Base-by-base conservation (phyloP, 1,284 basidiomycete genomes). In the Apiotrichum gracile region DNA sequence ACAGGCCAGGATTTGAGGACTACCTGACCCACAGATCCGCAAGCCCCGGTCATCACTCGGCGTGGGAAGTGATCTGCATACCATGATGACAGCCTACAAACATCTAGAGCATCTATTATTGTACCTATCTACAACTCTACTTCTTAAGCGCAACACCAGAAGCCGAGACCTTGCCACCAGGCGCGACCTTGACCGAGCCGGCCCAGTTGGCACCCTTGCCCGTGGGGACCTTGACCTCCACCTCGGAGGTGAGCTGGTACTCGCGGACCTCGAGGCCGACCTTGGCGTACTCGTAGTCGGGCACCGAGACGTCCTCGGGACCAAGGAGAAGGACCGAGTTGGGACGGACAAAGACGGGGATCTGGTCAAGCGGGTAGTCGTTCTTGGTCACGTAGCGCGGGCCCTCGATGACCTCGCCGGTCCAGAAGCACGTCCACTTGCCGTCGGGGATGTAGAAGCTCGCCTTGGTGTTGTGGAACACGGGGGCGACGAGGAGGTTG, bases 361-460 rank as follows among this genome's bases (percentile, higher is more conserved):
- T 79, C 25, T 42, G 40, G 49, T 66, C 61, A 47, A 68, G 56
- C 4, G 68, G 65, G 47, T 67, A 67, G 55, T 70, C 54, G 10
- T 51, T 47, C 49, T 66, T 55, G n/a, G 53, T 68, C 47, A 70
- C 57, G 56, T 61, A 68, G 47, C 49, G 54, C 14, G 70, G 70
- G 3, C 70, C 70, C 22, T 54, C 45, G 27, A 64, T 33, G 19
- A 62, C 55, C 29, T 63, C 52, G 25, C 50, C 51, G 4, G 63
- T 64, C 66, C 67, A 72, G 59, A 63, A 65, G 52, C 81, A 81
- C 2, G 85, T 87, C 85, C 85, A 87, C 25, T 75, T 77, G 12
- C 85, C 85, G 3, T 78, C 78, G 24, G 85, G 85, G 51, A 88
- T 70, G 71, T 87, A 87, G 66, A 83, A 87, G 58, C 83, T 80